Evolutionary conservation across 1,284 basidiomycete genomes (phyloP).

Genomic region (Austropuccinia psidii): DNA sequence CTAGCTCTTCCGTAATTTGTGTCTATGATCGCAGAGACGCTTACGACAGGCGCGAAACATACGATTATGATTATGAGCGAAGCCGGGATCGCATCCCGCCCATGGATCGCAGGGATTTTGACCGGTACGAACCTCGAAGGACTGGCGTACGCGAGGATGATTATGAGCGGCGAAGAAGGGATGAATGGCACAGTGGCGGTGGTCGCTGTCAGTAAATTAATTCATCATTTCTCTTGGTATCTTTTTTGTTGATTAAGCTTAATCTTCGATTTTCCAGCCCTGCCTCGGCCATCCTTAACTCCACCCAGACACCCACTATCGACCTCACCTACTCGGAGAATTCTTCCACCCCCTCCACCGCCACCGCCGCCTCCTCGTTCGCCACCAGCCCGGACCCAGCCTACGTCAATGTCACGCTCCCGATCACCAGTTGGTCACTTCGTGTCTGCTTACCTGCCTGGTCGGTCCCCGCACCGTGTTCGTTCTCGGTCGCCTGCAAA

Average conservation of each 20-base stretch:
- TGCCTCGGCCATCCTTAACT: neutral
- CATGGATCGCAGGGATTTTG: conserved; percentile 27
- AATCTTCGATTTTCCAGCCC: neutral
- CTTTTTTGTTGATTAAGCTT: neutral
- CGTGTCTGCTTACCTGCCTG: conserved; percentile 21
- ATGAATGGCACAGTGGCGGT: conserved; percentile 15
- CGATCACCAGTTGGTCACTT: conserved; percentile 1
- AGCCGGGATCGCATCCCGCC: conserved; percentile 1
- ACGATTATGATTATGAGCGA: conserved; percentile 10
- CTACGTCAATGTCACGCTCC: conserved; percentile 4
- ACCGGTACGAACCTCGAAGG: conserved; percentile 28
- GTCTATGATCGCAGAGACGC: conserved; percentile 18
- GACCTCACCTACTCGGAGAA: conserved; percentile 7
- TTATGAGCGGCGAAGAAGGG: conserved; percentile 34
- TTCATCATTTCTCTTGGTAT: neutral
- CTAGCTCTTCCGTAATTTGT: neutral
- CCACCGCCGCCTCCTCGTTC: conserved; percentile 22
- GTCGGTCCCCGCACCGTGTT: conserved; percentile 25
- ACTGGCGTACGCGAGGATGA: conserved; percentile 13
- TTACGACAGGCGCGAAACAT: conserved; percentile 1
- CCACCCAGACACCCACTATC: conserved; percentile 16
- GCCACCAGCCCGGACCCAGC: neutral
- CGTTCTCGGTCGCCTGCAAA: conserved; percentile 25
- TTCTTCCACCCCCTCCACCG: conserved; percentile 7
- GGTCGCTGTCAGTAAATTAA: conserved; percentile 2